phyloP scores from a whole-genome alignment of 2,329 filamentous ascomycete genomes.

The Chaetothyriales sp. region DNA sequence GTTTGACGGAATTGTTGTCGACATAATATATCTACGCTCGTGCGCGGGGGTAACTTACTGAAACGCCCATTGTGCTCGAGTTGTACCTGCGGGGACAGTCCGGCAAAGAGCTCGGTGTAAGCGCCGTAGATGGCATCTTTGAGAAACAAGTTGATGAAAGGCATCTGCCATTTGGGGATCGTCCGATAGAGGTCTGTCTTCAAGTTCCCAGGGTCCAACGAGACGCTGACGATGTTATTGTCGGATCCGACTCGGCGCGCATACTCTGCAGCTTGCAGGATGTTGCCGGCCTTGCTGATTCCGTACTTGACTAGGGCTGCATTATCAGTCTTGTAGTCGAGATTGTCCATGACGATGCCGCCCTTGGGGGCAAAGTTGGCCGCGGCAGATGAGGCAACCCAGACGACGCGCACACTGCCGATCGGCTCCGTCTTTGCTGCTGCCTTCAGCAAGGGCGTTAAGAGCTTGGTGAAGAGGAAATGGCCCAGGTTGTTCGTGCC shows the following conservation, averaged over 20 bases:
- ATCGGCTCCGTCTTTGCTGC: constrained; percentile 13
- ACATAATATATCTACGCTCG: no score
- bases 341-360: not conserved
- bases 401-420: constrained; percentile 21
- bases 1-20: constrained; percentile 1
- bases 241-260: constrained; percentile 16
- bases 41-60: constrained; percentile 13
- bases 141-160: constrained; percentile 17
- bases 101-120: constrained; percentile 36
- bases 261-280: constrained; percentile 10
- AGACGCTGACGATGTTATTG: constrained; percentile 9
- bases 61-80: constrained; percentile 21
- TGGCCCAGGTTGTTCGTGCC: constrained; percentile 25
- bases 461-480: constrained; percentile 24
- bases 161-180: constrained; percentile 14
- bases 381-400: constrained; percentile 6
- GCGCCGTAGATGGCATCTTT: constrained; percentile 27
- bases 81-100: constrained; percentile 30
- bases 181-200: constrained; percentile 19
- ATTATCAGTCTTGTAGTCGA: not conserved
- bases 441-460: constrained; percentile 20
- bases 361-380: not conserved
- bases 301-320: not conserved
- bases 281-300: constrained; percentile 4
- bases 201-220: constrained; percentile 24